Percentiles rank a stretch among this genome's conserved stretches.
phyloP scores from a whole-genome alignment of 208 protist genomes.

The Trypanosoma melophagium region DNA sequence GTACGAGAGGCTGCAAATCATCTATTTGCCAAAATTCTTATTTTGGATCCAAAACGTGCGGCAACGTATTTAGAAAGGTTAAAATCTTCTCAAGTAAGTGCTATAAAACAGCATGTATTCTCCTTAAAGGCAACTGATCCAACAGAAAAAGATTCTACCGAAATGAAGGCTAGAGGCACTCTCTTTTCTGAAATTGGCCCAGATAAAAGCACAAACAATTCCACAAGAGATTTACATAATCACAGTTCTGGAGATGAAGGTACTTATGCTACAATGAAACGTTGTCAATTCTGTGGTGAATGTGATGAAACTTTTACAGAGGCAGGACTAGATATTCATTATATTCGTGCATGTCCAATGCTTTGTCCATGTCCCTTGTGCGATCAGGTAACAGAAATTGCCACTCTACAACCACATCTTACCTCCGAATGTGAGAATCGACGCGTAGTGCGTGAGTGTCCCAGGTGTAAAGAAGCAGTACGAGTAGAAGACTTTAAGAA shows the following conservation, averaged over 20 bases:
- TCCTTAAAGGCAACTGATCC: background rate
- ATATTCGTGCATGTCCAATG: conserved; percentile 87
- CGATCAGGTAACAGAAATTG: conserved; percentile 91
- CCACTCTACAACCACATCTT: conserved; percentile 86
- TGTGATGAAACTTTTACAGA: conserved; percentile 72
- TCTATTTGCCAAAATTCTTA: conserved; percentile 70
- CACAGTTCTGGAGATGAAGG: background rate
- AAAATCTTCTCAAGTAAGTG: conserved; percentile 70
- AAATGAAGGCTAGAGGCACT: conserved; percentile 14
- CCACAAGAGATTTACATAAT: background rate
- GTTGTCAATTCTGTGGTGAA: conserved; percentile 88
- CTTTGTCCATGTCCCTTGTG: conserved; percentile 90
- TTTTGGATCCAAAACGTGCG: conserved; percentile 33
- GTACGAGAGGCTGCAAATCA: conserved; percentile 72
- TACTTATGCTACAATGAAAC: conserved; percentile 17
- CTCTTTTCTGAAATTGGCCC: background rate
- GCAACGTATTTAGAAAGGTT: conserved; percentile 43
- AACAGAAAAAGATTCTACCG: background rate
- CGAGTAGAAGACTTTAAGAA: conserved; percentile 69
- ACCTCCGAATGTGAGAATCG: conserved; percentile 82
- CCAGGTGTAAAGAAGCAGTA: conserved; percentile 87
- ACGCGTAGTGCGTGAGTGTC: conserved; percentile 76
- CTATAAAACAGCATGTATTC: conserved; percentile 71
- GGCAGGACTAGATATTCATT: conserved; percentile 82
- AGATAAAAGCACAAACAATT: background rate